phyloP scores from a whole-genome alignment of 2,329 filamentous ascomycete species.

The Orbilia oligospora region DNA sequence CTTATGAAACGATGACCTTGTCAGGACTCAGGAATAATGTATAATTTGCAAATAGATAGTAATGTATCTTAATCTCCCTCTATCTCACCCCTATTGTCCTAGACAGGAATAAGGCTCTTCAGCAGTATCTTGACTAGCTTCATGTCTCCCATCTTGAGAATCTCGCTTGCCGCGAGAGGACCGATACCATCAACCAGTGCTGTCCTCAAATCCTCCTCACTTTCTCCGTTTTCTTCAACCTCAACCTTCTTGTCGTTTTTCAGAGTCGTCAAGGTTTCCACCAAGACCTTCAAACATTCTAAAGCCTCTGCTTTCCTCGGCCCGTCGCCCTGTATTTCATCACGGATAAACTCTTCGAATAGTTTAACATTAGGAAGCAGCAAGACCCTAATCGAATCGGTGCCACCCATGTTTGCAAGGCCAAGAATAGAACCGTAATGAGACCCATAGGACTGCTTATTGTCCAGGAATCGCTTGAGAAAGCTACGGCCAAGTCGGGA shows the following conservation, averaged over 20 bases:
- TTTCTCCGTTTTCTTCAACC: slow-evolving; percentile 23
- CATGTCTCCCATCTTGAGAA: slow-evolving; percentile 49
- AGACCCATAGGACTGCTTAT: slow-evolving; percentile 82
- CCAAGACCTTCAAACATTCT: slow-evolving; percentile 73
- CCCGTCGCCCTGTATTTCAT: slow-evolving; percentile 71
- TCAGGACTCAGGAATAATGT: background rate
- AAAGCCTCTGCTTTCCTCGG: slow-evolving; percentile 74
- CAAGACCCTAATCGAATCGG: slow-evolving; percentile 75
- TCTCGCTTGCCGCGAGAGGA: slow-evolving; percentile 29
- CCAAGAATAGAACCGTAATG: slow-evolving; percentile 92
- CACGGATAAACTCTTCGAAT: slow-evolving; percentile 75
- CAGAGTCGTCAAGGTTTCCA: slow-evolving; percentile 72
- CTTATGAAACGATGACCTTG: background rate
- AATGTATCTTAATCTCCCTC: background rate
- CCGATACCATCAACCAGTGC: slow-evolving; percentile 47
- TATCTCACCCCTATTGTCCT: background rate
- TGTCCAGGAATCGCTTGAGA: slow-evolving; percentile 91
- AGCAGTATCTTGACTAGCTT: slow-evolving; percentile 52
- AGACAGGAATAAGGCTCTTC: slow-evolving; percentile 31
- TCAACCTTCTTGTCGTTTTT: slow-evolving; percentile 67
- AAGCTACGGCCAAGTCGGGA: slow-evolving; percentile 93
- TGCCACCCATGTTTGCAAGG: slow-evolving; percentile 81
- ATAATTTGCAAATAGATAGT: background rate
- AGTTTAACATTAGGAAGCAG: slow-evolving; percentile 77
- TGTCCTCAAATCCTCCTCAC: slow-evolving; percentile 36